These are phyloP conservation scores for Coelastrella sp. DNA, from an alignment of 139 green algal species.

Conservation along the genomic window DNA sequence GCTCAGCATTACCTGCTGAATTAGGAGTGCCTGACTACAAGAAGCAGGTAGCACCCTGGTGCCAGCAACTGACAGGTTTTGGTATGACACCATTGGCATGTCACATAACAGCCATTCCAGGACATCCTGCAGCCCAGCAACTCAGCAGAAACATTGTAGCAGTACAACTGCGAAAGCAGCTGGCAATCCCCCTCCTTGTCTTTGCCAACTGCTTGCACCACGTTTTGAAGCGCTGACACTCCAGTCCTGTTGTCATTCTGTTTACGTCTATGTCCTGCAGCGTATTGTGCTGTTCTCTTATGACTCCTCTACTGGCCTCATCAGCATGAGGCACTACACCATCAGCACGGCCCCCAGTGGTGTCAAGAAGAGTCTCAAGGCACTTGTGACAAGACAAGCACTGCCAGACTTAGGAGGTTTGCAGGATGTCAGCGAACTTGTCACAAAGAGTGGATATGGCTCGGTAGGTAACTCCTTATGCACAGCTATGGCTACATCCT, in stretches of 20 bases:
- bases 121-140: no score
- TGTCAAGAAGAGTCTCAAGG: slow-evolving; percentile 83
- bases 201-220: background rate
- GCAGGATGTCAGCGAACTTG: slow-evolving; percentile 90
- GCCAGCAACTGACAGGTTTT: no score
- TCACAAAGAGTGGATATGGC: slow-evolving; percentile 86
- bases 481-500: no score
- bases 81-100: no score
- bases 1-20: no score
- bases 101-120: no score
- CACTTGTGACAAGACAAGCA: slow-evolving; percentile 71
- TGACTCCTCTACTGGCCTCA: slow-evolving; percentile 46
- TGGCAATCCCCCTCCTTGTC: background rate
- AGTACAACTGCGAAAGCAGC: slow-evolving; percentile 18
- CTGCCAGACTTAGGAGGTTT: slow-evolving; percentile 84
- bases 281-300: slow-evolving; percentile 45
- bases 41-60: no score
- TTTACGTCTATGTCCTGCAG: background rate
- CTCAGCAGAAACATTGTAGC: no score
- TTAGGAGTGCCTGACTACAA: no score
- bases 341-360: slow-evolving; percentile 82
- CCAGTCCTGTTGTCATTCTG: background rate
- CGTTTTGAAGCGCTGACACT: no score
- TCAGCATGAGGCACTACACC: slow-evolving; percentile 90
- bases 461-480: slow-evolving; percentile 71